Percentiles rank a stretch among this genome's conserved stretches.
Evolutionary conservation across 106 monocot genomes (phyloP).

Genomic region (Apostasia shenzhenica): DNA sequence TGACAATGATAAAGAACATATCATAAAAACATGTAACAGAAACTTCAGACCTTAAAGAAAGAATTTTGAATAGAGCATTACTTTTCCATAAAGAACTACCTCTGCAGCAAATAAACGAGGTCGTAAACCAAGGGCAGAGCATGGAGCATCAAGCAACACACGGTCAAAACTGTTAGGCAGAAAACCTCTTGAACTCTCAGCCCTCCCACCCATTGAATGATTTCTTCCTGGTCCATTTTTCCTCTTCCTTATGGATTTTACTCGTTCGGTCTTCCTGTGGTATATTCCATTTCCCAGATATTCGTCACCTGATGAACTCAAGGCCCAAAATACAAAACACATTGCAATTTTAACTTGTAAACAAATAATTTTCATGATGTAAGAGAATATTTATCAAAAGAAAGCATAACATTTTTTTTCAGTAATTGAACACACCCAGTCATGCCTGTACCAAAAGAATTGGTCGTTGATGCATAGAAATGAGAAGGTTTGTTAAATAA

Average conservation of each 20-base stretch:
- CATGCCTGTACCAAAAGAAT: too few relatives aligned
- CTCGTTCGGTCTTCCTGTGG: constrained; percentile 28
- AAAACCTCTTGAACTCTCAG: constrained; percentile 70
- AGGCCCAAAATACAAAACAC: not conserved
- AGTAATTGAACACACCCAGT: too few relatives aligned
- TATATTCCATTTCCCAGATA: constrained; percentile 15
- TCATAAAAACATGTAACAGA: too few relatives aligned
- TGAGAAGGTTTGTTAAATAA: too few relatives aligned
- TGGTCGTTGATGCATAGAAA: too few relatives aligned
- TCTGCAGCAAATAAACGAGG: constrained; percentile 91
- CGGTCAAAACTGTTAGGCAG: constrained; percentile 80
- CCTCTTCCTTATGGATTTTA: constrained; percentile 26
- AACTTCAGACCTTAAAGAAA: too few relatives aligned
- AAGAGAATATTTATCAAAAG: too few relatives aligned
- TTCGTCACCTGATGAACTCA: constrained; percentile 20
- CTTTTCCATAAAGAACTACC: constrained; percentile 25
- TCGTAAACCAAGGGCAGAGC: constrained; percentile 94
- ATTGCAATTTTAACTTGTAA: too few relatives aligned
- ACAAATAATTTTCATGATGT: too few relatives aligned
- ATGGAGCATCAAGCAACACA: constrained; percentile 95
- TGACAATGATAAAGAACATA: too few relatives aligned
- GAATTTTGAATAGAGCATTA: too few relatives aligned
- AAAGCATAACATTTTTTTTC: too few relatives aligned
- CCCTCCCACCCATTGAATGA: constrained; percentile 46
- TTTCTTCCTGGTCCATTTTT: constrained; percentile 90